Base-by-base conservation (phyloP, 2,329 filamentous ascomycete species). In the Diaporthe citrichinensis region DNA sequence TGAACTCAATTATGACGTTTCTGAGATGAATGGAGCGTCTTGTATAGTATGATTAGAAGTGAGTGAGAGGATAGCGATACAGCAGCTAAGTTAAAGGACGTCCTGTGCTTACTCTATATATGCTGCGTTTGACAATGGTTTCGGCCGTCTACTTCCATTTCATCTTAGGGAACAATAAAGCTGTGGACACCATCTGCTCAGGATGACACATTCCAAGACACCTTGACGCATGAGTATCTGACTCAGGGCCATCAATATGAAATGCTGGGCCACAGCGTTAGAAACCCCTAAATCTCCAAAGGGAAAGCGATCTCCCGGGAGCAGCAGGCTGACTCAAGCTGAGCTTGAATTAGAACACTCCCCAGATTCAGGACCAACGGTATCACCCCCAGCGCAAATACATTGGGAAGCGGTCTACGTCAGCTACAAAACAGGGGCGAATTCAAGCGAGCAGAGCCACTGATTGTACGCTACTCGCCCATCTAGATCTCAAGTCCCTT, bases 261-360 rank as follows among this genome's bases (percentile, higher is more conserved):
- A 67, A 67, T 67, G 5, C 28, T 36, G 7, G 28, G 44, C 62
- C 10, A 62, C 25, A n/a, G n/a, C 36, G 15, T 20, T 20, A 8
- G 3, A 28, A 34, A 12, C 28, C 44, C 44, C 20, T 67, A n/a
- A 51, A 36, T 62, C 25, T 44, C 23, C 31, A 2, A 5, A 5
- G 12, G 6, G 6, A 67, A 49, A n/a, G 28, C 44, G 12, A n/a
- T 49, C 28, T 17, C 12, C 28, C 31, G 6, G 2, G 9, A 23
- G n/a, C 31, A 67, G 44, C 20, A 34, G 5, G 10, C 41, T 67
- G 61, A 67, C 61, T 67, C 61, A n/a, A 31, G 61, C 9, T 34
- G 8, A 10, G 23, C 28, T 36, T 51, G 17, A 67, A 25, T 34
- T 36, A 51, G 28, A 67, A 51, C 7, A 36, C 12, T 36, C 12